These are phyloP conservation scores for Moringa oleifera DNA, from an alignment of 345 rosid species.

Conservation along the genomic window DNA sequence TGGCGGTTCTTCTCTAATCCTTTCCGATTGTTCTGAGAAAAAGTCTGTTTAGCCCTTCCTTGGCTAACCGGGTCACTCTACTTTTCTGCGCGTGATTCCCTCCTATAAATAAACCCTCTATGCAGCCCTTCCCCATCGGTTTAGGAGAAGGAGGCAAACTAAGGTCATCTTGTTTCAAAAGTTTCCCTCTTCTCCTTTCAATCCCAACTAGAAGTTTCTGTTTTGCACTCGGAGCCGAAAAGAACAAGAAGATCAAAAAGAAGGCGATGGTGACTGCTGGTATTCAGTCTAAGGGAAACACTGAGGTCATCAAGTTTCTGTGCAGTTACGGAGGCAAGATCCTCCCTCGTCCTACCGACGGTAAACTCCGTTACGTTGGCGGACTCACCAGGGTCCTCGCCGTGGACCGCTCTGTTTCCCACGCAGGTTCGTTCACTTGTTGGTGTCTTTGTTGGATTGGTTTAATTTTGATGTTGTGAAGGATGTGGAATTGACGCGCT, in stretches of 20 bases:
- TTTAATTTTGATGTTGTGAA: conserved; percentile 3
- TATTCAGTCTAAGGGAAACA: not conserved
- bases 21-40: too few relatives aligned
- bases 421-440: conserved; percentile 35
- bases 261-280: conserved; percentile 22
- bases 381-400: conserved; percentile 81
- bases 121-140: too few relatives aligned
- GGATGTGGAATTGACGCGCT: not conserved
- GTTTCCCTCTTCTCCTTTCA: not conserved
- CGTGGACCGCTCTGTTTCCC: conserved; percentile 57
- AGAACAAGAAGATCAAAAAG: too few relatives aligned
- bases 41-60: too few relatives aligned
- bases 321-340: conserved; percentile 87
- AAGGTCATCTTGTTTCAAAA: too few relatives aligned
- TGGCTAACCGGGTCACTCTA: too few relatives aligned
- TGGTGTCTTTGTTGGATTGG: not conserved
- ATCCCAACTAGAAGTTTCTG: too few relatives aligned
- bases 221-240: too few relatives aligned
- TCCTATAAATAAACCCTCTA: too few relatives aligned
- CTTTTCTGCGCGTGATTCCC: too few relatives aligned
- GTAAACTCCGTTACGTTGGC: conserved; percentile 78
- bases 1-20: too few relatives aligned
- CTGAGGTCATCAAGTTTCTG: conserved; percentile 48
- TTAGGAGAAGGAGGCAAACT: too few relatives aligned
- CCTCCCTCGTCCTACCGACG: conserved; percentile 60